phyloP scores from a whole-genome alignment of 2,329 filamentous ascomycete genomes.

The Fusarium sp. region DNA sequence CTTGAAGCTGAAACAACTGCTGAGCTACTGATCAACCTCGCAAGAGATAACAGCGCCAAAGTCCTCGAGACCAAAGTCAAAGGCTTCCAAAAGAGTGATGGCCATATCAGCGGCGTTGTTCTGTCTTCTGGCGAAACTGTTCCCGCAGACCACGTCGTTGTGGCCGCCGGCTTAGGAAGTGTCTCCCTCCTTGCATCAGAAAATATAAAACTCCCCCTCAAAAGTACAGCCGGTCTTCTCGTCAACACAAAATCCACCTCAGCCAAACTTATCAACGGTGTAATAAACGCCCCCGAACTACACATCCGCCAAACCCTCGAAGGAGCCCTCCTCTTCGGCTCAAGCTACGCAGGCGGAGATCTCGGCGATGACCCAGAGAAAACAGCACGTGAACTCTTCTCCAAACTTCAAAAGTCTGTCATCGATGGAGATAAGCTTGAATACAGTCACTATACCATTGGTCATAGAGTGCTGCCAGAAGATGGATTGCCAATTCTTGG shows the following conservation, averaged over 20 bases:
- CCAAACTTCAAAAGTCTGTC: constrained; percentile 1
- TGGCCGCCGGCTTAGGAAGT: constrained; percentile 26
- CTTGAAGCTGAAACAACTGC: constrained; percentile 19
- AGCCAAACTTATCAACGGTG: background rate
- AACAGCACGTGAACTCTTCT: constrained; percentile 18
- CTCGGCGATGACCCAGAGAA: constrained; percentile 17
- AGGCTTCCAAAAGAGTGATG: background rate
- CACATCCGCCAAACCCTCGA: constrained; percentile 20
- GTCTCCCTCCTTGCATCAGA: constrained; percentile 14
- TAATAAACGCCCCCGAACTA: constrained; percentile 9
- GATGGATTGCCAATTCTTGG: constrained; percentile 26
- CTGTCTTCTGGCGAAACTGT: background rate
- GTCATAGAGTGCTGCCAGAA: constrained; percentile 1
- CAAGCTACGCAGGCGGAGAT: constrained; percentile 6
- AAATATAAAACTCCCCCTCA: constrained; percentile 2
- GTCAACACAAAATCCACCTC: constrained; percentile 16
- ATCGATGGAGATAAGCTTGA: constrained; percentile 1
- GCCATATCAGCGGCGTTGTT: constrained; percentile 4
- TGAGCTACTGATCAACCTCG: background rate
- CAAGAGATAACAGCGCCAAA: background rate
- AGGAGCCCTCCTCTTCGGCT: constrained; percentile 2
- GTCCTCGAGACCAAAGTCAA: background rate
- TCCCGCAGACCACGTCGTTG: constrained; percentile 3
- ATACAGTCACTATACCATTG: constrained; percentile 23
- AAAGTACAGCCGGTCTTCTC: constrained; percentile 9